phyloP scores from a whole-genome alignment of 148 eudicot species.

The Pouteria glomerata region DNA sequence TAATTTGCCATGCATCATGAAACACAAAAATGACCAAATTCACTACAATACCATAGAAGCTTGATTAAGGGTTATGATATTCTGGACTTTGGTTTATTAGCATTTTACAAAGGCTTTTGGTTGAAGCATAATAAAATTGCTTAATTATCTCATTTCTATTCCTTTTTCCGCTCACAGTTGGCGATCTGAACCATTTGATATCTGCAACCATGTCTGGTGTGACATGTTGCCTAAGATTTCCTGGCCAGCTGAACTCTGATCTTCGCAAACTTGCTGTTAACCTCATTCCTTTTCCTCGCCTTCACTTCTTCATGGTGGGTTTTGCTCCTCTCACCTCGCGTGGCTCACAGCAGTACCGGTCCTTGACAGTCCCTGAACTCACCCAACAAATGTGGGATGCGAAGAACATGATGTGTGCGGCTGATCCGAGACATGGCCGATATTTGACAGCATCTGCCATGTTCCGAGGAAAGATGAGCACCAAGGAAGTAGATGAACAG shows the following conservation, averaged over 20 bases:
- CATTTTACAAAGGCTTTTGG: not conserved
- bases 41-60: too few species aligned
- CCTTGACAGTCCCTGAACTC: conserved; percentile 63
- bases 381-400: conserved; percentile 89
- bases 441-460: conserved; percentile 78
- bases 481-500: conserved; percentile 84
- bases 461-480: conserved; percentile 87
- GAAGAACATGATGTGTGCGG: conserved; percentile 93
- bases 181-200: conserved; percentile 65
- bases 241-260: conserved; percentile 71
- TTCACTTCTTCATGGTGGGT: conserved; percentile 84
- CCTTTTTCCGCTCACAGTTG: conserved; percentile 32
- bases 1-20: too few species aligned
- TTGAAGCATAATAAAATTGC: not conserved
- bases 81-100: too few species aligned
- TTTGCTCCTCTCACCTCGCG: conserved; percentile 73
- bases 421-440: conserved; percentile 79
- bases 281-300: conserved; percentile 70
- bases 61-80: too few species aligned
- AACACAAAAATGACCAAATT: too few species aligned
- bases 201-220: conserved; percentile 82
- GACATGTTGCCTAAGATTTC: conserved; percentile 65
- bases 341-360: conserved; percentile 62
- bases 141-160: not conserved
- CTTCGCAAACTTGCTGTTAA: conserved; percentile 67